Evolutionary conservation across 2,329 filamentous ascomycete species (phyloP).

Genomic region (Aspergillus fijiensis): DNA sequence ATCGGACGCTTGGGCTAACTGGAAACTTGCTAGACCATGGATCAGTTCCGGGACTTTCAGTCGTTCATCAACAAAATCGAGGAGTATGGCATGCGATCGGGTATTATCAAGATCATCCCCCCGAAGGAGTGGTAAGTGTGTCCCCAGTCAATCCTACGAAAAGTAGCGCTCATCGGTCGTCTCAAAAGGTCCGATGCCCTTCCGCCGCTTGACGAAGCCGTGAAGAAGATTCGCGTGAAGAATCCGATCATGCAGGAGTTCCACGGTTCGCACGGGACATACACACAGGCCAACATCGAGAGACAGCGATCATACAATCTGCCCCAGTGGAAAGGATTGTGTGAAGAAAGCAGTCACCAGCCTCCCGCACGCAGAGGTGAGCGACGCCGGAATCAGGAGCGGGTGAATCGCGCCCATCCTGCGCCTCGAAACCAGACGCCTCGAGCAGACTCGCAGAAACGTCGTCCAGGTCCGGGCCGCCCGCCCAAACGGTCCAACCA

Average conservation of each 20-base stretch:
- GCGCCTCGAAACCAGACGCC: slow-evolving; percentile 34
- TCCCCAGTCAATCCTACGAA: not conserved
- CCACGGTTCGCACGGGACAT: slow-evolving; percentile 90
- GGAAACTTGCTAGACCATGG: slow-evolving; percentile 63
- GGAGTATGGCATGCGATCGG: slow-evolving; percentile 93
- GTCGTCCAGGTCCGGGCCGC: slow-evolving; percentile 43
- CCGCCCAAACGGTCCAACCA: slow-evolving; percentile 40
- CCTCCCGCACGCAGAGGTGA: slow-evolving; percentile 83
- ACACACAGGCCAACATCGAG: slow-evolving; percentile 94
- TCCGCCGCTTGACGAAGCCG: slow-evolving; percentile 74
- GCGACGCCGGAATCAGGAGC: slow-evolving; percentile 51
- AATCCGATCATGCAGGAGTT: slow-evolving; percentile 99
- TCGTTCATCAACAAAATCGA: slow-evolving; percentile 88
- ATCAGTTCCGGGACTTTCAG: slow-evolving; percentile 91
- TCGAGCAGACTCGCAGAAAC: slow-evolving; percentile 47
- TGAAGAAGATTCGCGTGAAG: slow-evolving; percentile 90
- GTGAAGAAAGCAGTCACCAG: slow-evolving; percentile 92
- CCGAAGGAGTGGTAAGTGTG: slow-evolving; percentile 81
- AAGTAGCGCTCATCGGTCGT: slow-evolving; percentile 5
- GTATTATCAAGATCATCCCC: slow-evolving; percentile 93
- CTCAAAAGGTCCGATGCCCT: slow-evolving; percentile 63
- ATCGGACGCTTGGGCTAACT: slow-evolving; percentile 6
- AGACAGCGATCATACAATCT: slow-evolving; percentile 95
- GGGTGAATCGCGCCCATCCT: slow-evolving; percentile 40
- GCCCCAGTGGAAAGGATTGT: slow-evolving; percentile 91